Base-by-base conservation (phyloP, 805 yeast genomes). In the Saccharomycopsis oosterbeekiorum region DNA sequence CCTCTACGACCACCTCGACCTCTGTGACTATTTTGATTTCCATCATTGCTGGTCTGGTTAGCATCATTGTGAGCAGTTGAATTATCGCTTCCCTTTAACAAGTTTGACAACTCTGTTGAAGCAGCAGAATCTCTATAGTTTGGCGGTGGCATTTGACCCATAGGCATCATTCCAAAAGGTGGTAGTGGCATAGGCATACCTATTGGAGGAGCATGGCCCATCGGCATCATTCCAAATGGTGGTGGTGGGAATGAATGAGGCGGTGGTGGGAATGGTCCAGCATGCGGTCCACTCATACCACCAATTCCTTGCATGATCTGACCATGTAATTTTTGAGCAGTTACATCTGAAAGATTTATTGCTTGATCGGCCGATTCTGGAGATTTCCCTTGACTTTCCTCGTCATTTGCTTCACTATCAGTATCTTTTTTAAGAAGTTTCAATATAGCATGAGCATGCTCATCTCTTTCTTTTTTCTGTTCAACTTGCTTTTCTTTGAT, bases 141-240 rank as follows among this genome's bases (percentile, higher is more conserved):
- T 59, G 9, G 37, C 14, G 64, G 63, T 53, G 11, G 59, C 47
- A 19, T 37, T 29, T n/a, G 40, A 15, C 12, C 43, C 55, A 19
- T 29, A 26, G 65, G 66, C 17, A 65, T 53, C 37, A 56, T 62
- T 17, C 60, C 63, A 34, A 59, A 64, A 37, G 55, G 53, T 39
- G 51, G 60, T 42, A 51, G 65, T 57, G 65, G 70, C 51, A 62
- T 60, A 59, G 67, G 70, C 59, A 60, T 62, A 24, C 65, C 69
- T 64, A 61, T 60, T 47, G 53, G 53, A 47, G 29, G 53, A 41
- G 51, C 64, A 57, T 64, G 64, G 58, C 64, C 60, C 37, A 57
- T 60, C 64, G 58, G 66, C 57, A 15, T 68, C 63, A 58, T 59
- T 63, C 54, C 62, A 51, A 34, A 64, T 64, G 60, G 56, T 47